Conservation (phyloP, 2,329 filamentous ascomycete genomes). For the Passalora sequoiae region DNA sequence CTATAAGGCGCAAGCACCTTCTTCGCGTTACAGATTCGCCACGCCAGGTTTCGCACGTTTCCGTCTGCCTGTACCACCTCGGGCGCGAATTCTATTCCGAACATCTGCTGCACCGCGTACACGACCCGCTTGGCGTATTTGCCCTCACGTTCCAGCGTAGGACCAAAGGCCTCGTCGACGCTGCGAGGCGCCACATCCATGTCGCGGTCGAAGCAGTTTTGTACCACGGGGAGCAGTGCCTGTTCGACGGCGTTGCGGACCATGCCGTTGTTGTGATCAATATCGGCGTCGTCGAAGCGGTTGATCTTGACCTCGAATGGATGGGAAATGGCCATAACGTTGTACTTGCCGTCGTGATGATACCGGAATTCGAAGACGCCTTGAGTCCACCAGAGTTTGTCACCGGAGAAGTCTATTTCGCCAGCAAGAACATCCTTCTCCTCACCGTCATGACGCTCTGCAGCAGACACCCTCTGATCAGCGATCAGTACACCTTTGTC, state of each 20-base stretch:
- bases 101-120: constrained; percentile 92
- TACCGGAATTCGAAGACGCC: constrained; percentile 96
- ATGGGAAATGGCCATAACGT: constrained; percentile 87
- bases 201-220: constrained; percentile 89
- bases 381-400: constrained; percentile 96
- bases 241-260: constrained; percentile 68
- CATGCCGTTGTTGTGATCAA: constrained; percentile 53
- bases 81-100: constrained; percentile 90
- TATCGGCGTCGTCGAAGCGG: constrained; percentile 69
- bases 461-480: constrained; percentile 54
- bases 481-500: constrained; percentile 71
- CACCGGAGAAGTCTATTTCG: constrained; percentile 80
- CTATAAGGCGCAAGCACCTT: constrained; percentile 65
- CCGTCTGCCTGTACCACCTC: constrained; percentile 90
- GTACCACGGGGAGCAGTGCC: constrained; percentile 73
- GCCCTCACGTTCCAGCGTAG: constrained; percentile 74
- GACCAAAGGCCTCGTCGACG: constrained; percentile 76
- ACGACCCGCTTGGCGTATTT: constrained; percentile 89
- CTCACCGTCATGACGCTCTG: constrained; percentile 43
- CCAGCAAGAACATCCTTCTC: constrained; percentile 63
- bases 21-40: constrained; percentile 93
- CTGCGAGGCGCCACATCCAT: constrained; percentile 81
- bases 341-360: constrained; percentile 88
- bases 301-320: constrained; percentile 86
- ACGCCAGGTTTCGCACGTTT: constrained; percentile 81